Base-by-base conservation (phyloP, 2,329 filamentous ascomycete species). In the Sporothrix schenckii region DNA sequence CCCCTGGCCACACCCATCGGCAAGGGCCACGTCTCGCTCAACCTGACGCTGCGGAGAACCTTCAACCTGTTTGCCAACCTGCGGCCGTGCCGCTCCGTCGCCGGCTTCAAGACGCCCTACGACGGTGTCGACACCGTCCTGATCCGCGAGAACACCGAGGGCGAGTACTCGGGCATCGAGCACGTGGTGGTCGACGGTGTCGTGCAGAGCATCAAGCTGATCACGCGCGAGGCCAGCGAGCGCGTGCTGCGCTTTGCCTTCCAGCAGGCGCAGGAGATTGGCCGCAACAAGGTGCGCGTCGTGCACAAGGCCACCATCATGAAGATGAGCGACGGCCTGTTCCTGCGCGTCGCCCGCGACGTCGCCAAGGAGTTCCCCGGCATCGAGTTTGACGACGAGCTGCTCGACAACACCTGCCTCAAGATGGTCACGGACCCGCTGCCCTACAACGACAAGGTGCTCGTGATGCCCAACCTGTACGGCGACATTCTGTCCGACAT, bases 301-400 rank as follows among this genome's bases (percentile, higher is more conserved):
- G 94, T 98, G 74, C 95, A 99, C 91, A 99, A 99, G 89, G 95
- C 95, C 81, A 98, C 95, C 80, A 99, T 99, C 86, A 99, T 99
- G 95, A 99, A 99, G 90, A 97, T 97, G 92, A 94, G 91, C 80
- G 95, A 99, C 82, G 95, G 95, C 84, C 92, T 99, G 73, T 99
- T 99, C 90, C 88, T 99, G 76, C 92, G 88, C 82, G 93, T 91
- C 73, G 95, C 91, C 76, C 86, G 89, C 76, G 88, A 95, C 73
- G 89, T 99, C 76, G 87, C 93, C 81, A 97, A 97, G 89, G 94
- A 98, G 80, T 99, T 92, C 88, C 95, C 95, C 74, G 86, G 90
- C 77, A 92, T 99, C 78, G 92, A 97, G 84, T 98, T 99, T 80
- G 94, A 98, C 80, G 92, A 92, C 77, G 95, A 99, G 88, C 89